A percentile compares a stretch with the other conserved stretches of the same genome.
Evolutionary conservation across 2,329 filamentous ascomycete genomes (phyloP).

Genomic region (Colletotrichum cereale): DNA sequence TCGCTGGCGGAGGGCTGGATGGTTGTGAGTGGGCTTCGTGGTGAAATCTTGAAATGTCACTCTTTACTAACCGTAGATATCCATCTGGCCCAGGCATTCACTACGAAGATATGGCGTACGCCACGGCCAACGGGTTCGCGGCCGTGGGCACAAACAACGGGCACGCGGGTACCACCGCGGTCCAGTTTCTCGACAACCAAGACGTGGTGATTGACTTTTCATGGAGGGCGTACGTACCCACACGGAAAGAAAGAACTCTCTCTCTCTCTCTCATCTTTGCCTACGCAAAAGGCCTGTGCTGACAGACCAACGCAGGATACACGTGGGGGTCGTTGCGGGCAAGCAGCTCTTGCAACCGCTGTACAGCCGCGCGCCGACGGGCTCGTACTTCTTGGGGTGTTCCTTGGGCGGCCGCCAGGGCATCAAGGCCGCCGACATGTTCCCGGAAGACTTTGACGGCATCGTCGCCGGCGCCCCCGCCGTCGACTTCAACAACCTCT

Average conservation of each 20-base stretch:
- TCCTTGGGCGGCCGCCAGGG: constrained; percentile 68
- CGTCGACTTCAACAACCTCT: constrained; percentile 51
- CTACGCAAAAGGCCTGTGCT: neutral
- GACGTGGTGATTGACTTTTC: constrained; percentile 54
- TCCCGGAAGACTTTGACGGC: constrained; percentile 65
- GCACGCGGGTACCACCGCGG: constrained; percentile 58
- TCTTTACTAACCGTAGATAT: neutral
- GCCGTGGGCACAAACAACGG: constrained; percentile 64
- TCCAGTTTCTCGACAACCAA: constrained; percentile 50
- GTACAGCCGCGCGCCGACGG: constrained; percentile 55
- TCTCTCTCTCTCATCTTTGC: too few relatives aligned
- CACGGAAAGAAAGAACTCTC: fast-evolving
- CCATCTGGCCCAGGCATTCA: constrained; percentile 50
- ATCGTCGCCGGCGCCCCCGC: constrained; percentile 63
- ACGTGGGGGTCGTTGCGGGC: constrained; percentile 61
- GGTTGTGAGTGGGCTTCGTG: constrained; percentile 51
- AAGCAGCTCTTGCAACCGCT: constrained; percentile 62
- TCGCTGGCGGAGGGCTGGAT: constrained; percentile 62
- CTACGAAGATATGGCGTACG: constrained; percentile 61
- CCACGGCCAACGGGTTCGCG: constrained; percentile 57
- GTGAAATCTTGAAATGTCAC: neutral
- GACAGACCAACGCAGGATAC: constrained; percentile 47
- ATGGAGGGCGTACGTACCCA: constrained; percentile 47
- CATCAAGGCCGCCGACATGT: constrained; percentile 57
- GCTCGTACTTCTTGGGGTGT: constrained; percentile 65